Evolutionary conservation across 1,139 yeast species (phyloP).

Genomic region (Waltiozyma sp.): DNA sequence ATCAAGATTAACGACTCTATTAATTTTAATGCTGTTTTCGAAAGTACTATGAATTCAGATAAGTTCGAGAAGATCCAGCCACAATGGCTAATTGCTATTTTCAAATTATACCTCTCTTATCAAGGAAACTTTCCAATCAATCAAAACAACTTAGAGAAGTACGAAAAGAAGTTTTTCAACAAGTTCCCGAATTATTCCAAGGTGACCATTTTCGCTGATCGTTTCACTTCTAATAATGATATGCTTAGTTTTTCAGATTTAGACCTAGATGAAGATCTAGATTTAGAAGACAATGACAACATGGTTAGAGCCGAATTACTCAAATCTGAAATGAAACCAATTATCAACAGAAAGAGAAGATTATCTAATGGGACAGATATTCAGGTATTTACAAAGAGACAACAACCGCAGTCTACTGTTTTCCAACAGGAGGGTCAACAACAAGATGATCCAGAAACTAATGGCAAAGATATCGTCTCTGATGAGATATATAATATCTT

Average conservation of each 20-base stretch:
- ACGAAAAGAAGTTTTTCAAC: slow-evolving; percentile 58
- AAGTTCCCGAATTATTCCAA: slow-evolving; percentile 47
- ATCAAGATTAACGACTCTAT: slow-evolving; percentile 66
- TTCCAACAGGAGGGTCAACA: background rate
- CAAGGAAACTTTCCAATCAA: slow-evolving; percentile 28
- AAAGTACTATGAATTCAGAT: slow-evolving; percentile 35
- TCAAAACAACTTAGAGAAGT: slow-evolving; percentile 39
- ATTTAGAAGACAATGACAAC: slow-evolving; percentile 7
- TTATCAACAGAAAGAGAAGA: slow-evolving; percentile 7
- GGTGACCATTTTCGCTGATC: slow-evolving; percentile 26
- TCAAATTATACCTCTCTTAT: slow-evolving; percentile 37
- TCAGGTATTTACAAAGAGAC: background rate
- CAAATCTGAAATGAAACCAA: slow-evolving; percentile 7
- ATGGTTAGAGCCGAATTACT: slow-evolving; percentile 6
- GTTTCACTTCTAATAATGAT: slow-evolving; percentile 23
- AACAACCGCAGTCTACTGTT: background rate
- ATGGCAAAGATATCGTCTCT: slow-evolving; percentile 9
- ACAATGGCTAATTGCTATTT: slow-evolving; percentile 29
- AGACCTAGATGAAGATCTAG: slow-evolving; percentile 5
- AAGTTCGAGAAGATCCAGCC: slow-evolving; percentile 13
- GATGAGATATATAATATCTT: slow-evolving; percentile 43
- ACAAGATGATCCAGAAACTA: slow-evolving; percentile 1
- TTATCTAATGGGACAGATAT: slow-evolving; percentile 1
- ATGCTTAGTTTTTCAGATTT: slow-evolving; percentile 1
- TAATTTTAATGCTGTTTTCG: slow-evolving; percentile 75